Conservation (phyloP, 2,329 filamentous ascomycete species). For the Davidsoniella australis region DNA sequence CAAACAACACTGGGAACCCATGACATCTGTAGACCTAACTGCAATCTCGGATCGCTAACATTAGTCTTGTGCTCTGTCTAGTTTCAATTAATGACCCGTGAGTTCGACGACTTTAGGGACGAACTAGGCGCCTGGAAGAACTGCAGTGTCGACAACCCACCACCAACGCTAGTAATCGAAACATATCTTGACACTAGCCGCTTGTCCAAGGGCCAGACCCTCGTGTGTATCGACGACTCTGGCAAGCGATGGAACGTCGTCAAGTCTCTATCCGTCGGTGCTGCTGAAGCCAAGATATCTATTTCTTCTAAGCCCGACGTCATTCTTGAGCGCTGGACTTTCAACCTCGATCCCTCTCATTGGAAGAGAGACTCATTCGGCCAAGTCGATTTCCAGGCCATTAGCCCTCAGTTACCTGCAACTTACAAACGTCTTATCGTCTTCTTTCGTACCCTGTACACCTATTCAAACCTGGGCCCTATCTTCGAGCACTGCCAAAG, state of each 20-base stretch:
- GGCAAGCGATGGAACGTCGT: slow-evolving; percentile 87
- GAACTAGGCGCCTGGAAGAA: slow-evolving; percentile 69
- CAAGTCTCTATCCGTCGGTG: slow-evolving; percentile 56
- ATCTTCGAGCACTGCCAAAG: slow-evolving; percentile 60
- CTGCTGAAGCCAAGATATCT: slow-evolving; percentile 18
- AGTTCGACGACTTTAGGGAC: slow-evolving; percentile 73
- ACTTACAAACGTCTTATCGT: slow-evolving; percentile 97
- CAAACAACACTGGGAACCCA: no score
- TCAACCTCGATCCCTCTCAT: slow-evolving; percentile 22
- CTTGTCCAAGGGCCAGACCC: slow-evolving; percentile 66
- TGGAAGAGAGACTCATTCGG: background rate
- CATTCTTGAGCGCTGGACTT: slow-evolving; percentile 76
- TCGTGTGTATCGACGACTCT: slow-evolving; percentile 74
- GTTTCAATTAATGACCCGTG: slow-evolving; percentile 92
- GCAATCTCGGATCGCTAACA: slow-evolving; percentile 6
- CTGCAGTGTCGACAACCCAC: slow-evolving; percentile 60
- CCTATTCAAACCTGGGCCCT: slow-evolving; percentile 23
- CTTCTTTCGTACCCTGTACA: slow-evolving; percentile 76
- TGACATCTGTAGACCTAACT: no score
- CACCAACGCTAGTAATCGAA: slow-evolving; percentile 76
- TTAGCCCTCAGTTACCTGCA: slow-evolving; percentile 50
- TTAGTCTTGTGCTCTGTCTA: slow-evolving; percentile 21
- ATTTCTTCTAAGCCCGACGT: slow-evolving; percentile 48
- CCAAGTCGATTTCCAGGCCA: slow-evolving; percentile 42
- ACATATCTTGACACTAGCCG: slow-evolving; percentile 69